Conservation (phyloP, 2,329 filamentous ascomycete species). For the Scortechinia acanthostroma region DNA sequence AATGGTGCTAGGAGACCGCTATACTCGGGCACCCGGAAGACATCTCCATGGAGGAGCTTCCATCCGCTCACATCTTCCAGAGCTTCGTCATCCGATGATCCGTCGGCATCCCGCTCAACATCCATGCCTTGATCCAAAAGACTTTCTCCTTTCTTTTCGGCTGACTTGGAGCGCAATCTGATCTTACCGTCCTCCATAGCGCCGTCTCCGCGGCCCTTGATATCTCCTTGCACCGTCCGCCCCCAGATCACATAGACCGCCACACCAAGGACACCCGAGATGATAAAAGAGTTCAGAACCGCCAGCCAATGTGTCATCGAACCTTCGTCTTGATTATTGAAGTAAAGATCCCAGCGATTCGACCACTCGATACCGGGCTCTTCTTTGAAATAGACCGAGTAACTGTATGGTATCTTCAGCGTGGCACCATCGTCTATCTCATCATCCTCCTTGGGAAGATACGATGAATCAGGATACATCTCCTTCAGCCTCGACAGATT, state of each 20-base stretch:
- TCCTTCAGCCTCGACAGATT: background rate
- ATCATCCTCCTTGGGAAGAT: slow-evolving; percentile 30
- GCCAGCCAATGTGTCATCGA: slow-evolving; percentile 81
- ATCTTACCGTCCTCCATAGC: slow-evolving; percentile 43
- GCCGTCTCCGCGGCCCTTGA: slow-evolving; percentile 66
- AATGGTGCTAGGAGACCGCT: slow-evolving; percentile 73
- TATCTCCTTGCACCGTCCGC: slow-evolving; percentile 71
- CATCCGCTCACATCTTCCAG: slow-evolving; percentile 78
- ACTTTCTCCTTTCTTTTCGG: slow-evolving; percentile 42
- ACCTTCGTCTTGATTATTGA: slow-evolving; percentile 78
- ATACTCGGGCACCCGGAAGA: slow-evolving; percentile 68
- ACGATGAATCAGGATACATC: background rate
- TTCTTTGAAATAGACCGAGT: slow-evolving; percentile 84
- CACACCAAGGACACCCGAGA: slow-evolving; percentile 71
- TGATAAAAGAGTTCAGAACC: slow-evolving; percentile 79
- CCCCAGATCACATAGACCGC: slow-evolving; percentile 76
- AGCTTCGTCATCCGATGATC: slow-evolving; percentile 63
- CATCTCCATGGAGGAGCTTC: slow-evolving; percentile 83
- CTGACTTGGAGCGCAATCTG: slow-evolving; percentile 7
- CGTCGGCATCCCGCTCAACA: slow-evolving; percentile 40
- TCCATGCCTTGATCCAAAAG: slow-evolving; percentile 54
- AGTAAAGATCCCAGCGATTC: slow-evolving; percentile 82
- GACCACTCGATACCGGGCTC: slow-evolving; percentile 75
- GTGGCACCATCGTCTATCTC: slow-evolving; percentile 58
- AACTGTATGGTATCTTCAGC: slow-evolving; percentile 74